phyloP scores from a whole-genome alignment of 768 basidiomycete genomes.

The Auricularia sp. region DNA sequence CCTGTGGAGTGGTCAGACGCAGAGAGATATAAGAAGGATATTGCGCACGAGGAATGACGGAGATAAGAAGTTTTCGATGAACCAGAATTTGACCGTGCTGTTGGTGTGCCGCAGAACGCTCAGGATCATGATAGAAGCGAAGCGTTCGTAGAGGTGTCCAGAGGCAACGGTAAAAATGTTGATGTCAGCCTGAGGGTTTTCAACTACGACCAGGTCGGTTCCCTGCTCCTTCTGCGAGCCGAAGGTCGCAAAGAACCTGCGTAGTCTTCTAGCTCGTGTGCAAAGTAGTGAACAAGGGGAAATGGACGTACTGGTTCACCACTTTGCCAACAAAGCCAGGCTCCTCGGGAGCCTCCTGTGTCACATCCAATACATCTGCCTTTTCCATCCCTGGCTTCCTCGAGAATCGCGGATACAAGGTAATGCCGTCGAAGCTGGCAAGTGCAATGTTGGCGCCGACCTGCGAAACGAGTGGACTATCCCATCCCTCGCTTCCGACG shows the following conservation, averaged over 20 bases:
- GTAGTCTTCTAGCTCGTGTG: conserved; percentile 29
- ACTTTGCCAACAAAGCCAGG: neutral
- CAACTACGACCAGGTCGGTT: conserved; percentile 12
- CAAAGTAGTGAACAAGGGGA: neutral
- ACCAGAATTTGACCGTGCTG: conserved; percentile 97
- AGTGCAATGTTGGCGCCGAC: conserved; percentile 69
- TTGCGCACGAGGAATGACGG: conserved; percentile 80
- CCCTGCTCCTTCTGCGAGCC: conserved; percentile 7
- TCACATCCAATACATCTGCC: conserved; percentile 57
- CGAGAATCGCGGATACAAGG: conserved; percentile 70
- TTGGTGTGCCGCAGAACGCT: conserved; percentile 92
- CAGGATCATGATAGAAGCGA: conserved; percentile 96
- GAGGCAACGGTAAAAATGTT: conserved; percentile 99
- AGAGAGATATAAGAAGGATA: neutral
- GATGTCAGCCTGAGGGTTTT: conserved; percentile 66
- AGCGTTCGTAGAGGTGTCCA: conserved; percentile 93
- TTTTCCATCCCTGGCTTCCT: conserved; percentile 68
- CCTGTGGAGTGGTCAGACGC: conserved; percentile 32
- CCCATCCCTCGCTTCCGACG: conserved; percentile 83
- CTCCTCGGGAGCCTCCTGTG: neutral
- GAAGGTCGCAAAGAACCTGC: conserved; percentile 32
- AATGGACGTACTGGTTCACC: neutral
- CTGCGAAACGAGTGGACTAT: conserved; percentile 57
- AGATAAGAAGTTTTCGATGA: conserved; percentile 98
- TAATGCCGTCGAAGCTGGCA: conserved; percentile 84